Percentiles rank a stretch among this genome's conserved stretches.
These are phyloP conservation scores for Aspergillus chevalieri DNA, from an alignment of 2,329 filamentous ascomycete genomes.

Conservation along the genomic window DNA sequence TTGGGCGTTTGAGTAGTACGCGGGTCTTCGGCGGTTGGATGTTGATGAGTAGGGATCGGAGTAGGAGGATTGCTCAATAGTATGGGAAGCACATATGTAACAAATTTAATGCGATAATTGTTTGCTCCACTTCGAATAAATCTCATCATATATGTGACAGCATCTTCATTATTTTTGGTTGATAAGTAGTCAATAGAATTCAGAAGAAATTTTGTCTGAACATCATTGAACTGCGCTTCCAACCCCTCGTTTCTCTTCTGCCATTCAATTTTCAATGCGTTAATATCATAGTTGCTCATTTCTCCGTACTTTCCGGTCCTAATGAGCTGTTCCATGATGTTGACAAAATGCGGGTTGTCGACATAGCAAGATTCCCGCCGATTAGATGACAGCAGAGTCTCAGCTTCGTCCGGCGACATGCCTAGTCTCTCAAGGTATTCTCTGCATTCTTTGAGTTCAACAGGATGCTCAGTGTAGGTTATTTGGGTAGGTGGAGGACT, in stretches of 20 bases:
- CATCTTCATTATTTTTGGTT: neutral
- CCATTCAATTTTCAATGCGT: neutral
- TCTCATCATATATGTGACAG: neutral
- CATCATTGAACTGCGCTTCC: neutral
- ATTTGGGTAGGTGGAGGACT: too few relatives aligned
- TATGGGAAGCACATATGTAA: neutral
- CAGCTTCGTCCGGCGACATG: too few relatives aligned
- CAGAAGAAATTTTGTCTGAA: neutral
- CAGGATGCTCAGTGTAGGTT: too few relatives aligned
- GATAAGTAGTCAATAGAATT: neutral
- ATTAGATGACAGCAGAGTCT: too few relatives aligned
- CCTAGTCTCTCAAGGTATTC: too few relatives aligned
- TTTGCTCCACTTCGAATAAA: neutral
- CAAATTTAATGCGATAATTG: neutral
- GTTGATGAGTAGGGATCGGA: neutral
- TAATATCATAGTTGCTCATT: neutral
- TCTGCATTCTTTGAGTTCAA: too few relatives aligned
- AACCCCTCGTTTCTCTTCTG: neutral
- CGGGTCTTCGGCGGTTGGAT: neutral
- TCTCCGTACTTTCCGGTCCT: neutral
- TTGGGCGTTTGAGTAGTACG: neutral
- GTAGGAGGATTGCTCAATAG: neutral
- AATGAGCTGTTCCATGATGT: too few relatives aligned
- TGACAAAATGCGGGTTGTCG: too few relatives aligned
- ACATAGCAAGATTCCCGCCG: too few relatives aligned